Percentiles rank a stretch among this genome's conserved stretches.
phyloP scores from a whole-genome alignment of 352 stramenopile species.

The Pythium phragmitis region DNA sequence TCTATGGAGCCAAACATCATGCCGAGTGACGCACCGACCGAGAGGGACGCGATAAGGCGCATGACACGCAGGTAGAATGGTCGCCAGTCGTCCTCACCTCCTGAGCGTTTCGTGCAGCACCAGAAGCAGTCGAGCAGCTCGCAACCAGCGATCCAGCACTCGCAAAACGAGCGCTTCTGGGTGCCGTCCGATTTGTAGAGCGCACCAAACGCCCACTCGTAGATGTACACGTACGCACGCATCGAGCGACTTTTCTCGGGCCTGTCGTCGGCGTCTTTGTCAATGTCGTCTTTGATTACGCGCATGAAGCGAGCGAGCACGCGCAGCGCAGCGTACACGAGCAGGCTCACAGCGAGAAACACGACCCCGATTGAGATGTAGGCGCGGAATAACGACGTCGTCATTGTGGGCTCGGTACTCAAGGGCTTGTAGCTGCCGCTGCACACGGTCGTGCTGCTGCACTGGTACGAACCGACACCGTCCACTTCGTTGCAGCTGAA shows the following conservation, averaged over 20 bases:
- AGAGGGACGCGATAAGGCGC: not conserved
- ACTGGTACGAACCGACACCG: constrained; percentile 1
- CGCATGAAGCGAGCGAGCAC: constrained; percentile 2
- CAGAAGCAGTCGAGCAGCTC: constrained; percentile 8
- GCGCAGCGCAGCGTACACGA: constrained; percentile 1
- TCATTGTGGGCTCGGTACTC: not conserved
- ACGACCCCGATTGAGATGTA: constrained; percentile 2
- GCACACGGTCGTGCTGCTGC: not conserved
- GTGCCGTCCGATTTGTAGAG: constrained; percentile 5
- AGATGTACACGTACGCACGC: not conserved
- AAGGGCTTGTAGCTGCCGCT: not conserved
- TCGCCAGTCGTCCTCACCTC: not conserved
- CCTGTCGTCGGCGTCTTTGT: constrained; percentile 1
- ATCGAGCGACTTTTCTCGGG: not conserved
- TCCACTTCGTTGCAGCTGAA: not conserved
- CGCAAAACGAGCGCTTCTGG: not conserved
- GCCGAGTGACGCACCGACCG: constrained; percentile 6
- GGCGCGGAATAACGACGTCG: not conserved
- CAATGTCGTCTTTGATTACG: constrained; percentile 1
- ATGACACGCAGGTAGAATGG: not conserved
- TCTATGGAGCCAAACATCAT: constrained; percentile 3
- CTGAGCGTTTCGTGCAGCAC: not conserved
- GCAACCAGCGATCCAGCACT: constrained; percentile 3
- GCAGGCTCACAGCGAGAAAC: not conserved
- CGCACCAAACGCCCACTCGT: not conserved